Conservation (phyloP, 345 rosid species). For the Euclidium syriacum region DNA sequence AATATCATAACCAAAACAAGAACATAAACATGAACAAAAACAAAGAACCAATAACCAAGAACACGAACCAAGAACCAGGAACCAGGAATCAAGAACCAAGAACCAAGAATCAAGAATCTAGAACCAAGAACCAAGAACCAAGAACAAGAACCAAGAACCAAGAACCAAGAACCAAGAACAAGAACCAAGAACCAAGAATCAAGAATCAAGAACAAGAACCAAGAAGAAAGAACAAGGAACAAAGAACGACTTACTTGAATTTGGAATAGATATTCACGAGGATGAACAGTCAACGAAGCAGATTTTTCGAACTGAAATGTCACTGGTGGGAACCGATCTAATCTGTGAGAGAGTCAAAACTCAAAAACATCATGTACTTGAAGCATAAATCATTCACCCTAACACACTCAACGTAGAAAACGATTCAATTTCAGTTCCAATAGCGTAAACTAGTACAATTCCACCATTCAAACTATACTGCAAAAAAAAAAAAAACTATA, state of each 20-base stretch:
- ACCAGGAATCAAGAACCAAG: no score
- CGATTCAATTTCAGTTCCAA: neutral
- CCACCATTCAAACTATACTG: neutral
- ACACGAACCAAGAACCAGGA: no score
- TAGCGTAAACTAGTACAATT: neutral
- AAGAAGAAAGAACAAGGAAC: conserved; percentile 3
- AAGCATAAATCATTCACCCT: neutral
- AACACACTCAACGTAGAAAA: neutral
- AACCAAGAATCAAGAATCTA: no score
- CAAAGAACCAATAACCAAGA: no score
- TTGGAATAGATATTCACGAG: conserved; percentile 70
- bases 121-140: no score
- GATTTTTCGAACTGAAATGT: conserved; percentile 63
- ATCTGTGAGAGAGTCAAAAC: conserved; percentile 40
- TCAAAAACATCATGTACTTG: neutral
- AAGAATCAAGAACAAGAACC: neutral
- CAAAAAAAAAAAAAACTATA: neutral
- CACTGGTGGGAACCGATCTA: conserved; percentile 69
- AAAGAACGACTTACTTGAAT: conserved; percentile 38
- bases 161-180: no score
- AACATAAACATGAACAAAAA: neutral
- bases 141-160: no score
- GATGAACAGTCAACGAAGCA: conserved; percentile 49
- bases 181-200: no score
- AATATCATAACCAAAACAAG: neutral